Percentiles rank a stretch among this genome's conserved stretches.
These are phyloP conservation scores for Solanum piurae DNA, from an alignment of 257 asterid species.

Conservation along the genomic window DNA sequence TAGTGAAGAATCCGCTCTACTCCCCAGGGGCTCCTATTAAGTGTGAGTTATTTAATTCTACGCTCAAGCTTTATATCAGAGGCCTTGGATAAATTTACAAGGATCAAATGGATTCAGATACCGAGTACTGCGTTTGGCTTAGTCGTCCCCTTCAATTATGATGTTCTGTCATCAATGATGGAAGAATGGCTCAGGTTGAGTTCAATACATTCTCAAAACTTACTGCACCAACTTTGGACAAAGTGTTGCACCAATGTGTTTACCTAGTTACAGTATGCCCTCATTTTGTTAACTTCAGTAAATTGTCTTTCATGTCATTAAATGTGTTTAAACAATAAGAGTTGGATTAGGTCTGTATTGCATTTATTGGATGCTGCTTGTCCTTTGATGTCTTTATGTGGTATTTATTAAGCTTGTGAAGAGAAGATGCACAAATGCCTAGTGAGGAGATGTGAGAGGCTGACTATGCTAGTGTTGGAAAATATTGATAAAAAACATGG, in stretches of 20 bases:
- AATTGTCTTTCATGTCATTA: neutral
- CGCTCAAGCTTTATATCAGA: constrained; percentile 74
- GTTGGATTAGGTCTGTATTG: neutral
- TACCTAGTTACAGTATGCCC: neutral
- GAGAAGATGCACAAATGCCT: neutral
- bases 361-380: neutral
- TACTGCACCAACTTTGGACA: neutral
- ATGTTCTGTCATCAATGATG: neutral
- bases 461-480: neutral
- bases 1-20: constrained; percentile 81
- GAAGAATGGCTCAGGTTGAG: neutral
- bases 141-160: neutral
- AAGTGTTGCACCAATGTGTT: neutral
- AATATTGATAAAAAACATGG: neutral
- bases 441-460: neutral
- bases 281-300: neutral
- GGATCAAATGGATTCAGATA: neutral
- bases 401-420: neutral
- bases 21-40: constrained; percentile 78
- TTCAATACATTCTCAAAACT: neutral
- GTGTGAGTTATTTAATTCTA: constrained; percentile 57
- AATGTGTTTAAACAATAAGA: neutral
- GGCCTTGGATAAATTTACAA: constrained; percentile 50
- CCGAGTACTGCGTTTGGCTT: neutral
- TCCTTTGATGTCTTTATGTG: neutral